A percentile compares a stretch with the other conserved stretches of the same genome.
phyloP scores from a whole-genome alignment of 768 basidiomycete genomes.

The Strobilomyces confusus region DNA sequence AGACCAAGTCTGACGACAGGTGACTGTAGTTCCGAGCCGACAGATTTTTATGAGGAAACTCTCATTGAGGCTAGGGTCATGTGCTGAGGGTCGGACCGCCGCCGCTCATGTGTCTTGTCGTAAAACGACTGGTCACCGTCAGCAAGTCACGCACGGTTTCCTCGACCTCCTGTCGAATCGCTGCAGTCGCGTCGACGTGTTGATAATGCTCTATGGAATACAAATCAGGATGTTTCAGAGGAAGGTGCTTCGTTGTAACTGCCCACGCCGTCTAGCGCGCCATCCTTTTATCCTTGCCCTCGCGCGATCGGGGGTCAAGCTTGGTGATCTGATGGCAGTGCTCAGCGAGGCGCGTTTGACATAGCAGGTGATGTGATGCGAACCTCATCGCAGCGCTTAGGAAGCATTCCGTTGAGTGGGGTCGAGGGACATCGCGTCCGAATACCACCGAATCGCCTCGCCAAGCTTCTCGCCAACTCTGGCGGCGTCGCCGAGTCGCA shows the following conservation, averaged over 20 bases:
- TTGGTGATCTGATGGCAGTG: not conserved
- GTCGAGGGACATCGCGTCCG: not conserved
- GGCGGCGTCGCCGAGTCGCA: not conserved
- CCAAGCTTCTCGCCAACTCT: not conserved
- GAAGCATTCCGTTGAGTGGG: not conserved
- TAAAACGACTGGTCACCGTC: not conserved
- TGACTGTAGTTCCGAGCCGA: no score
- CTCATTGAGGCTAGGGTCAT: no score
- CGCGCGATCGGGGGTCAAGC: no score
- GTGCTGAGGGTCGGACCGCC: no score
- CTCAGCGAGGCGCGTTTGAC: not conserved
- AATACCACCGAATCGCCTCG: not conserved
- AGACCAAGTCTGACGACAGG: no score
- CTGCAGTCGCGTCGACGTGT: not conserved
- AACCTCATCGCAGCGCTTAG: not conserved
- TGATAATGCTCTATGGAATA: not conserved
- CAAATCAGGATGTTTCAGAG: not conserved
- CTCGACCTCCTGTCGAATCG: not conserved
- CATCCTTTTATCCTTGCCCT: no score
- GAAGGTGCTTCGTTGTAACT: not conserved
- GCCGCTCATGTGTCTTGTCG: no score
- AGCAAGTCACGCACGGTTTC: not conserved
- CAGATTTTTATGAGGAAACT: no score
- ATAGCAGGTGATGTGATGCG: not conserved
- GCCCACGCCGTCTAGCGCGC: not conserved